Evolutionary conservation across 345 rosid genomes (phyloP).

Genomic region (Sisymbrium altissimum): DNA sequence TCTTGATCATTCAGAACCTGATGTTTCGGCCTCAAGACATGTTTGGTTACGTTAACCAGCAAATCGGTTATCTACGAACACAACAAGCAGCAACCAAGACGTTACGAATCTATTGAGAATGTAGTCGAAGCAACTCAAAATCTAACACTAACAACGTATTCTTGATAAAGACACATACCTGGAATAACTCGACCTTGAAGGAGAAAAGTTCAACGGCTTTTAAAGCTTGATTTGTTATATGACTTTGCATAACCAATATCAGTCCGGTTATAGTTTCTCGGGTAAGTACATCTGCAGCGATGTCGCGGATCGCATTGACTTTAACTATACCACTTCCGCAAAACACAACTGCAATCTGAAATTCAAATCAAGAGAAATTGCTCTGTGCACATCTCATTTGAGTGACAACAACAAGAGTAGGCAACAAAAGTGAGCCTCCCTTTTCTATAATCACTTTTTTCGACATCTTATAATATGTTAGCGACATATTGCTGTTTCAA

Average conservation of each 20-base stretch:
- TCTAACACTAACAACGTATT: background rate
- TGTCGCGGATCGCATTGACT: conserved; percentile 55
- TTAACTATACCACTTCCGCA: conserved; percentile 60
- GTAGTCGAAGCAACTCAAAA: background rate
- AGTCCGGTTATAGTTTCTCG: conserved; percentile 57
- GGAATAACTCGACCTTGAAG: conserved; percentile 82
- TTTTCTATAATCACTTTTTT: background rate
- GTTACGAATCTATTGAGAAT: background rate
- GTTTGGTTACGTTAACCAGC: conserved; percentile 81
- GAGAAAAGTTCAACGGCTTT: conserved; percentile 64
- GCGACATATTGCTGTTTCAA: background rate
- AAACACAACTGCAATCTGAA: conserved; percentile 60
- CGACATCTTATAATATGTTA: background rate
- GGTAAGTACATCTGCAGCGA: conserved; percentile 50
- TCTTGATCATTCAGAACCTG: conserved; percentile 53
- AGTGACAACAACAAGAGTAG: background rate
- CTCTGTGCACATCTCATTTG: background rate
- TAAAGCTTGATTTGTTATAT: conserved; percentile 67
- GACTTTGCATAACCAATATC: conserved; percentile 63
- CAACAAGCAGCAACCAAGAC: background rate
- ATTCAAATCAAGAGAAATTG: background rate
- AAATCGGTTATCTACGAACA: conserved; percentile 56
- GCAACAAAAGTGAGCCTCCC: background rate
- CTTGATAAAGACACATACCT: conserved; percentile 39
- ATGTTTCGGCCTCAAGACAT: conserved; percentile 73